Evolutionary conservation across 2,329 filamentous ascomycete genomes (phyloP), one percentile per base, ranked within the genome.

Genomic region (Alternaria arbusti): DNA sequence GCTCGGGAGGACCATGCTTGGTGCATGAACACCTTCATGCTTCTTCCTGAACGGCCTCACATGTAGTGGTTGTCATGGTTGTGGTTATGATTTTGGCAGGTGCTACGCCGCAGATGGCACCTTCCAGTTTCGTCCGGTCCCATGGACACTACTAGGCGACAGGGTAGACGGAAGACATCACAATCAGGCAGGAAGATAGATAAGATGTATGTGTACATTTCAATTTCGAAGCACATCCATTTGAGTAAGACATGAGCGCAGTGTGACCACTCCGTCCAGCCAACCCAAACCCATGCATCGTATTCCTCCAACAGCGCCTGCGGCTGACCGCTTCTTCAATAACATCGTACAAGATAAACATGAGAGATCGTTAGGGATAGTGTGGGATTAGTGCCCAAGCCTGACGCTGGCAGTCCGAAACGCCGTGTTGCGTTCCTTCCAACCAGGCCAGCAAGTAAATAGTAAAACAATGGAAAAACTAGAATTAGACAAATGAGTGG

Each of bases 401-500:
- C 65, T 66, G 65, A 59, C 59, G 56, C 50, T 58, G 65, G 54
- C 56, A 44, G 55, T 64, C 66, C 58, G 45, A 54, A 65, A 67
- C 66, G 66, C 66, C 68, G 22, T 30, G 47, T 57, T 44, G 52
- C 63, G 64, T 63, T 54, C 68, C 63, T 61, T 60, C 54, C 55
- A 61, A 56, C 60, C 60, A 61, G 44, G 43, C 55, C 62, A 69
- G 63, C 62, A 68, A 59, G 60, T 56, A 56, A 57, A 59, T 45
- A 68, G 36, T 54, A 23, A 54, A 56, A 69, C 57, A 58, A 43
- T 60, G 25, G 25, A 68, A 44, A 68, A 66, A 59, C 49, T 64
- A 66, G 25, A 46, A 65, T 70, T 68, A 70, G 54, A 68, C 61
- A 49, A 71, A 68, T 54, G 69, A 70, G 63, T 64, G 64, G 58